Percentiles rank a stretch among this genome's conserved stretches.
Evolutionary conservation across 1,284 basidiomycete genomes (phyloP).

Genomic region (Stygiomarasmius scandens): DNA sequence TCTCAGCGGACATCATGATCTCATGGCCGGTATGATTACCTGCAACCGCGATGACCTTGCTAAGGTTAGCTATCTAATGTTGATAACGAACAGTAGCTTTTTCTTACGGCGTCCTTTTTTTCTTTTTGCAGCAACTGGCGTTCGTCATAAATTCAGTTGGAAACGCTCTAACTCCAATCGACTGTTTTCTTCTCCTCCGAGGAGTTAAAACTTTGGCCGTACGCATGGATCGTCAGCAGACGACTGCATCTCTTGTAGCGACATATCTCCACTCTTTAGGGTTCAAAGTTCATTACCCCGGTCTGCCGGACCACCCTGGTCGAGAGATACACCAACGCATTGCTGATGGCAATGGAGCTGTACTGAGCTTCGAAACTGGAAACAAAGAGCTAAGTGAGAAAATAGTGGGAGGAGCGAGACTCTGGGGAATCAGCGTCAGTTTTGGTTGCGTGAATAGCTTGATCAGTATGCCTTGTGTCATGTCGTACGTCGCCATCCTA

Average conservation of each 20-base stretch:
- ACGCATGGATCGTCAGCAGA: constrained; percentile 95
- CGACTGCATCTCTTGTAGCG: constrained; percentile 84
- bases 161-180: constrained; percentile 95
- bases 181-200: constrained; percentile 93
- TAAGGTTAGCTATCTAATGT: constrained; percentile 53
- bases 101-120: constrained; percentile 13
- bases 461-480: constrained; percentile 99
- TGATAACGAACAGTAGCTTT: background rate
- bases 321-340: constrained; percentile 88
- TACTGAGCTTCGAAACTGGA: constrained; percentile 93
- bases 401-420: constrained; percentile 88
- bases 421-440: constrained; percentile 98
- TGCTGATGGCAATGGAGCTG: constrained; percentile 90
- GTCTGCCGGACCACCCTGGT: constrained; percentile 82
- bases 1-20: constrained; percentile 96
- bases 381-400: constrained; percentile 90
- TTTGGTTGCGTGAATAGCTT: constrained; percentile 98
- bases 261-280: constrained; percentile 86
- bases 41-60: constrained; percentile 92
- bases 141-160: constrained; percentile 97
- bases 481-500: constrained; percentile 78
- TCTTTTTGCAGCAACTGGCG: constrained; percentile 67
- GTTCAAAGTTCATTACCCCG: constrained; percentile 95
- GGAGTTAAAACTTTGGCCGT: constrained; percentile 97
- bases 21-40: constrained; percentile 96